Base-by-base conservation (phyloP, 2,329 filamentous ascomycete species). In the Stagonosporopsis chrysanthemi region DNA sequence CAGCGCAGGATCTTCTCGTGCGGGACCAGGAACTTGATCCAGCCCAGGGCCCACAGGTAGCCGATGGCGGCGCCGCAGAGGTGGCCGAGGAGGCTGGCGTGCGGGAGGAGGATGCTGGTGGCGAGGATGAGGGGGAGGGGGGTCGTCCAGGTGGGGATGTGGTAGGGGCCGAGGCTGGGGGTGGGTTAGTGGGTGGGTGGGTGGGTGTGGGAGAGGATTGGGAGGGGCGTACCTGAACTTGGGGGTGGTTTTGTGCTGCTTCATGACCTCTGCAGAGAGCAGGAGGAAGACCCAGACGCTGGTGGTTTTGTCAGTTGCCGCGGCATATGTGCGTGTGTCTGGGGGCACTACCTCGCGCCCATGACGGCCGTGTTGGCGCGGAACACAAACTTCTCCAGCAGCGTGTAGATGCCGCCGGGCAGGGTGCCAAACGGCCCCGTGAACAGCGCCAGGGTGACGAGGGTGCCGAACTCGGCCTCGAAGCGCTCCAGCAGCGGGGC, bases 201-300 rank as follows among this genome's bases (percentile, higher is more conserved):
- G 15, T 31, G 11, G 11, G 11, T 31, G 11, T 11, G 9, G 11
- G 28, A 31, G 28, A 6, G 28, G 11, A 26, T 82, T 82, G 38
- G 77, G 82, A 56, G 6, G 12, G 23, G 6, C 26, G 51, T 78
- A 84, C 83, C 76, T 85, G 65, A 97, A 88, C 72, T 89, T 84
- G 0, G 95, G 95, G 71, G 96, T 92, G 29, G 86, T 83, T 67
- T 87, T 88, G 77, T 90, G 94, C 2, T 91, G 93, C 74, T 92
- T 91, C 63, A 97, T 90, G 6, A 92, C 88, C 77, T 98, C 94
- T 63, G 90, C 86, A 39, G 88, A 89, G 33, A 98, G 83, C 22
- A 99, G 83, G 24, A 97, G 84, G 75, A 98, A 97, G 0, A 96
- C 89, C 92, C 94, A 97, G 53, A 97, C 85, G 75, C 93, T 97